Percentiles rank a stretch among this genome's conserved stretches.
Evolutionary conservation across 1,284 basidiomycete genomes (phyloP).

Genomic region (Heliocybe sulcata): DNA sequence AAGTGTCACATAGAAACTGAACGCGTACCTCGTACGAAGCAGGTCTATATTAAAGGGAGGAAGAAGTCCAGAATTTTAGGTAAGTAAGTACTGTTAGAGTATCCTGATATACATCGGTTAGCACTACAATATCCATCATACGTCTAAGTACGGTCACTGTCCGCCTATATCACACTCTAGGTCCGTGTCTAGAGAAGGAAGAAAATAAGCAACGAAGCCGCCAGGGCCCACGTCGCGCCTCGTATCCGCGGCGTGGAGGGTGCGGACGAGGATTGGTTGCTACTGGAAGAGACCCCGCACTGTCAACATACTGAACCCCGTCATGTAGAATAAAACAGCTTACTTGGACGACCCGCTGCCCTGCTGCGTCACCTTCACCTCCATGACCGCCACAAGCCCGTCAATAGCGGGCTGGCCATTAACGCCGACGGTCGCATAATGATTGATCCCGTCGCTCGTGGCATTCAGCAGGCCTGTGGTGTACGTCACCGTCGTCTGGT

Average conservation of each 20-base stretch:
- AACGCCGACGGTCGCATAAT: constrained; percentile 54
- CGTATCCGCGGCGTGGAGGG: not conserved
- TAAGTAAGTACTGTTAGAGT: not conserved
- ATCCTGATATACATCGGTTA: not conserved
- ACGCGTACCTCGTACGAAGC: no score
- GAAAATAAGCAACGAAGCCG: not conserved
- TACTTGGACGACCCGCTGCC: not conserved
- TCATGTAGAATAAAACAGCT: not conserved
- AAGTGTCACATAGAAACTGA: no score
- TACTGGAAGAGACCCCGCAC: not conserved
- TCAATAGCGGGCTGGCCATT: constrained; percentile 66
- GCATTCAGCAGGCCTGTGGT: constrained; percentile 63
- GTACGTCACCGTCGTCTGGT: constrained; percentile 63
- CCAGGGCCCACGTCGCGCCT: not conserved
- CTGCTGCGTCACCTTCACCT: constrained; percentile 52
- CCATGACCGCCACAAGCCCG: constrained; percentile 80
- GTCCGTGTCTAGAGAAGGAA: not conserved
- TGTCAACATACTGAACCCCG: not conserved
- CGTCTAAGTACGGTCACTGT: not conserved
- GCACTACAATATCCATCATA: not conserved
- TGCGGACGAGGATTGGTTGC: not conserved
- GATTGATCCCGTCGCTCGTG: constrained; percentile 73
- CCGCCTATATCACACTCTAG: not conserved
- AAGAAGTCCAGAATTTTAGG: not conserved
- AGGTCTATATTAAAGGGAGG: no score